These are phyloP conservation scores for Areca catechu DNA, from an alignment of 176 grass and related monocot genomes.

Conservation along the genomic window DNA sequence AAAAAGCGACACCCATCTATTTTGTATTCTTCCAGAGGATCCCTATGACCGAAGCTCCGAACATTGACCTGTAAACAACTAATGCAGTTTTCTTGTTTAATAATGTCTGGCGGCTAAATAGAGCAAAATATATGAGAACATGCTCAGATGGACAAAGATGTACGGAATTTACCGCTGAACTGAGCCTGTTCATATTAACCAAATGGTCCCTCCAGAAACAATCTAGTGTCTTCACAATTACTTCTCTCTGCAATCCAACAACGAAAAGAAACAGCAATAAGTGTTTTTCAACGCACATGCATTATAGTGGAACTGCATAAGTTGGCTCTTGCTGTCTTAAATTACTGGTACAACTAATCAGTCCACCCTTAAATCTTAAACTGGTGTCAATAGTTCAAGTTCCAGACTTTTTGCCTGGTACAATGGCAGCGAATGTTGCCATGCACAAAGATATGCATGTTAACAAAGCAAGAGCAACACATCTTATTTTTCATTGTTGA, in stretches of 20 bases:
- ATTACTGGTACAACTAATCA: no score
- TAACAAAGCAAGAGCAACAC: no score
- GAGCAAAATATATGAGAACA: background rate
- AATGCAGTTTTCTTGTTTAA: background rate
- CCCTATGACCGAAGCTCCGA: conserved; percentile 90
- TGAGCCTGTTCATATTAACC: conserved; percentile 98
- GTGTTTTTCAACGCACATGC: no score
- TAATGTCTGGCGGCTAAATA: background rate
- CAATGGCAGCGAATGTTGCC: no score
- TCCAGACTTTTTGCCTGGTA: no score
- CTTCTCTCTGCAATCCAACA: conserved; percentile 64
- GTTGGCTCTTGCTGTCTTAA: no score
- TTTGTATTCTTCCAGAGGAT: conserved; percentile 94
- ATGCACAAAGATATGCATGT: no score
- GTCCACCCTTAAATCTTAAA: no score
- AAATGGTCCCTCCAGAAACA: conserved; percentile 84
- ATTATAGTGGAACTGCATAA: no score
- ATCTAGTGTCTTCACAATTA: conserved; percentile 88
- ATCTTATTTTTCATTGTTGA: no score
- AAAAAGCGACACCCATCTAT: conserved; percentile 94
- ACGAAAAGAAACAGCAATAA: background rate
- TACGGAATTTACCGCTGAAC: conserved; percentile 58
- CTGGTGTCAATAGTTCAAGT: no score
- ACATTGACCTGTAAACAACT: conserved; percentile 71
- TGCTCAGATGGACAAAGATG: conserved; percentile 5